Evolutionary conservation across 1,284 basidiomycete species (phyloP), one percentile per base, ranked within the genome.

Genomic region (Moesziomyces sp.): DNA sequence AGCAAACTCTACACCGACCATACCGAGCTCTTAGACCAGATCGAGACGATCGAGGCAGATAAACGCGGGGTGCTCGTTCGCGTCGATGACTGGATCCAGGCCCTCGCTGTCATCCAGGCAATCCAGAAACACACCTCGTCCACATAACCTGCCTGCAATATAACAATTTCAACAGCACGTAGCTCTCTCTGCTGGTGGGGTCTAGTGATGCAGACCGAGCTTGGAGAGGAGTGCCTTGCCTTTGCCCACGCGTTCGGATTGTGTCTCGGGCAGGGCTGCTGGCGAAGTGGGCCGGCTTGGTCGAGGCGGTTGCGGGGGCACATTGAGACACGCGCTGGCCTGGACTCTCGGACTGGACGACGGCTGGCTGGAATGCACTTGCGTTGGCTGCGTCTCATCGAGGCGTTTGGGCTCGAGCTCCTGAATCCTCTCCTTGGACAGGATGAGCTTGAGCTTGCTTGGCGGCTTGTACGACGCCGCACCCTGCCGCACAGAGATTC

Each of bases 351-450:
- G 46, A 18, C 19, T n/a, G 9, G 14, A 10, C 10, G 46, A 30
- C 24, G n/a, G 11, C 23, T 21, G 3, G 5, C 14, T 18, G 13
- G 14, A 5, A 6, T 21, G 16, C 6, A 6, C 33, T 5, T 46
- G 13, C 1, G 33, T 19, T 3, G 49, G 47, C 7, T 48, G 30
- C 2, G 53, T 14, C 10, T 62, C 58, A 18, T 43, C 44, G 14
- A 53, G 33, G 24, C 50, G 54, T 38, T 71, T 71, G 3, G 74
- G 69, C 49, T 76, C 74, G 14, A 76, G 43, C 45, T 76, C 74
- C 5, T 28, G 47, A 6, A 76, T 73, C 13, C 74, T 19, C 54
- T 73, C 70, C 42, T 76, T 76, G 18, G 74, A 76, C 45, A 76
- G 18, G 6, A 63, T 50, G 30, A 76, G 57, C 42, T 60, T 63